A percentile compares a stretch with the other conserved stretches of the same genome.
phyloP scores from a whole-genome alignment of 78 protist species.

The Blattamonas nauphoetae region DNA sequence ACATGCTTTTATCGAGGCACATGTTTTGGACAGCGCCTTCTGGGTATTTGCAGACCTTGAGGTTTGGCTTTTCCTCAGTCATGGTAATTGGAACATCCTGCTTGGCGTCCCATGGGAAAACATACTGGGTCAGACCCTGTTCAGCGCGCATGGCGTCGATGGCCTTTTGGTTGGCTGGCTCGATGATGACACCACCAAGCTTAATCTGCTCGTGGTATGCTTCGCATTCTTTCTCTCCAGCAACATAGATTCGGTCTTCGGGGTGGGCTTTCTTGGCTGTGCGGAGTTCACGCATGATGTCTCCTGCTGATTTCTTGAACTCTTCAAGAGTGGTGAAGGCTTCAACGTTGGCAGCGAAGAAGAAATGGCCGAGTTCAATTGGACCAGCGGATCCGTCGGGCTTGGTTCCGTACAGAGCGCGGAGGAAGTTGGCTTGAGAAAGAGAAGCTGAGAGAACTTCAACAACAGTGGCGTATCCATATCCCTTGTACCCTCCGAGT shows the following conservation, averaged over 20 bases:
- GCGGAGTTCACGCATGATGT: slow-evolving; percentile 10
- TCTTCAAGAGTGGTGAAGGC: background rate
- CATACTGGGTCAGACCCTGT: background rate
- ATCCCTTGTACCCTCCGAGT: slow-evolving; percentile 33
- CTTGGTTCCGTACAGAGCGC: background rate
- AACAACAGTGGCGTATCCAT: slow-evolving; percentile 27
- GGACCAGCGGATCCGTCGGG: slow-evolving; percentile 16
- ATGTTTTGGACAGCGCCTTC: no score
- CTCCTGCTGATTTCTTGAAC: background rate
- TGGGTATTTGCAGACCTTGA: no score
- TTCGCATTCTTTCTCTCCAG: slow-evolving; percentile 27
- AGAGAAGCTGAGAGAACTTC: slow-evolving; percentile 19
- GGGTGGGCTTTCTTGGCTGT: slow-evolving; percentile 14
- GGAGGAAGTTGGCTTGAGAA: slow-evolving; percentile 13
- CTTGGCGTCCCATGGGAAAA: slow-evolving; percentile 31
- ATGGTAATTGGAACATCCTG: no score
- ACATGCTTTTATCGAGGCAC: no score
- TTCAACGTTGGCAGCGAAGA: slow-evolving; percentile 10
- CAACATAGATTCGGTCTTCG: slow-evolving; percentile 24
- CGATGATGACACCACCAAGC: slow-evolving; percentile 17
- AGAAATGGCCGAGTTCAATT: slow-evolving; percentile 29
- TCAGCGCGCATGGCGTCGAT: background rate
- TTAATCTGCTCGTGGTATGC: background rate
- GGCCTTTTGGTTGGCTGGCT: background rate
- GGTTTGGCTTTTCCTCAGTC: no score